Evolutionary conservation across 148 eudicot species (phyloP), one percentile per base, ranked within the genome.

Genomic region (Fagopyrum homotropicum): DNA sequence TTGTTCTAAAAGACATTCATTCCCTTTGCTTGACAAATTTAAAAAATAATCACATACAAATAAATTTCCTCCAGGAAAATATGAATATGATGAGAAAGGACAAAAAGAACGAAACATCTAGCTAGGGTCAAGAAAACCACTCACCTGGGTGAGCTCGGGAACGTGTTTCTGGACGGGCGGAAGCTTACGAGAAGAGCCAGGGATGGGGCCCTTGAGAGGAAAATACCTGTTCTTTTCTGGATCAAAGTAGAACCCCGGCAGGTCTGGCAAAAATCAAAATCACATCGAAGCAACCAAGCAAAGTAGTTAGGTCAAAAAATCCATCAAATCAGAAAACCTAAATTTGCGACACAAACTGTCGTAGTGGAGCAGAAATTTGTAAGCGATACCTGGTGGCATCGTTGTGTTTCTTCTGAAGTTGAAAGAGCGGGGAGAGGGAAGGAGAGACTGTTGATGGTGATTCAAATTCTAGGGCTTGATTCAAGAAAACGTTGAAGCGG

Each of bases 161-260:
- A 44, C 46, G 44, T 79, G 51, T 51, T 74, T 85, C 11, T 68
- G 77, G 56, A 73, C 11, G 17, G 75, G 26, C 14, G 78, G 19
- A 10, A 83, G 72, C 72, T 79, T 81, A 63, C 83, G 82, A 63
- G 87, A 80, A 78, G 91, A 80, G 7, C 92, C 92, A 6, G 92
- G 92, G 80, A 90, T 88, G 0, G 90, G 89, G 52, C 90, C 89
- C 77, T 83, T 89, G 12, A 82, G 48, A 12, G 93, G 86, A 61
- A 89, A 91, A 81, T 91, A 91, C 78, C 93, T 80, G 74, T 91
- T 91, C 83, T 83, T 91, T 77, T 85, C 88, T 30, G 84, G 81
- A 78, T 91, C 96, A 51, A 68, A 91, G 76, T 89, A 91, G 64
- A 91, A 89, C 29, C 93, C 96, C 11, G 96, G 93, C 73, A 89